Conservation (phyloP, 148 eudicot species). For the Fallopia convolvulus region DNA sequence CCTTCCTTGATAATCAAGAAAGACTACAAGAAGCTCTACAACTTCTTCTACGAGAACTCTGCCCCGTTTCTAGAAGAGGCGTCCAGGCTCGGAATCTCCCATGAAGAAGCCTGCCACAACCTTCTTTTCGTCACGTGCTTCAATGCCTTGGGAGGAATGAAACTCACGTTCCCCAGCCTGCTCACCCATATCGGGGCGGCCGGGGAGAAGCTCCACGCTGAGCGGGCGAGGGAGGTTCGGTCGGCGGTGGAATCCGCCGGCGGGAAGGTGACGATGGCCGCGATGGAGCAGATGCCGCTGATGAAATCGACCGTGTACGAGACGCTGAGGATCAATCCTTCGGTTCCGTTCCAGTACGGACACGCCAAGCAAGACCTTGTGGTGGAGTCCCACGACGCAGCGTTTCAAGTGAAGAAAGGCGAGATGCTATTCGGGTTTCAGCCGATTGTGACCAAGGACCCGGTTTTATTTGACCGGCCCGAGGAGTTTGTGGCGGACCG, state of each 20-base stretch:
- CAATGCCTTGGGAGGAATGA: constrained; percentile 57
- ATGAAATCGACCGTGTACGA: constrained; percentile 51
- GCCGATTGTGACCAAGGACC: constrained; percentile 49
- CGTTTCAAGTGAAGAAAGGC: constrained; percentile 43
- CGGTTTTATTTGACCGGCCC: constrained; percentile 27
- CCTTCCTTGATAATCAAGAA: constrained; percentile 37
- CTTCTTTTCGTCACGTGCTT: constrained; percentile 45
- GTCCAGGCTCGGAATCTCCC: constrained; percentile 31
- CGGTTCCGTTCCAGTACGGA: constrained; percentile 49
- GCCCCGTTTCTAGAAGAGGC: constrained; percentile 37
- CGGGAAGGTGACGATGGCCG: constrained; percentile 34
- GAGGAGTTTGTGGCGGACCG: constrained; percentile 45
- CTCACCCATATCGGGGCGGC: constrained; percentile 48
- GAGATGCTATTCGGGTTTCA: constrained; percentile 54
- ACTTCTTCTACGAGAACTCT: constrained; percentile 28
- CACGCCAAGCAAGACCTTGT: constrained; percentile 41
- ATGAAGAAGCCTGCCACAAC: constrained; percentile 71
- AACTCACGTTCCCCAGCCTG: constrained; percentile 28
- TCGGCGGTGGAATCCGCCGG: constrained; percentile 26
- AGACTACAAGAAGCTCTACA: constrained; percentile 36
- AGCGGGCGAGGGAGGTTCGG: constrained; percentile 42
- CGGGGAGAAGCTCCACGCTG: constrained; percentile 39
- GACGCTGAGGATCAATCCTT: constrained; percentile 47
- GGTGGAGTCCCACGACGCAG: constrained; percentile 37
- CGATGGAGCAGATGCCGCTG: constrained; percentile 41